These are phyloP conservation scores for Aspergillus phoenicis DNA, from an alignment of 2,329 filamentous ascomycete genomes.

Conservation along the genomic window DNA sequence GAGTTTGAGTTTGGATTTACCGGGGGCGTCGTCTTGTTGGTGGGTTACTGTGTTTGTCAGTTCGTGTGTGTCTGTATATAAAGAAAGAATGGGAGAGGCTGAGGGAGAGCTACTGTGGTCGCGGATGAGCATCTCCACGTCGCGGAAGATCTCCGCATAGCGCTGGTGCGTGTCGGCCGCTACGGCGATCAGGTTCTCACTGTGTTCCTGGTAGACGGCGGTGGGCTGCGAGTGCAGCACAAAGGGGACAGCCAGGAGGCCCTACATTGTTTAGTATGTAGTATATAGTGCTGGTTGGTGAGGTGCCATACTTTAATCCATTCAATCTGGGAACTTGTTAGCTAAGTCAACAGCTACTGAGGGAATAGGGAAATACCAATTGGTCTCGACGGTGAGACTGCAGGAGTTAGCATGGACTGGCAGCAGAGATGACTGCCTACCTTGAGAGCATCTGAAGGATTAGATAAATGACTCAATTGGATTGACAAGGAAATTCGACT, in stretches of 20 bases:
- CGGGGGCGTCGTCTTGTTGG: conserved; percentile 63
- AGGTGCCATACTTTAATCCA: conserved; percentile 75
- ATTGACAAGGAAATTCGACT: conserved; percentile 31
- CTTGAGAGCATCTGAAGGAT: conserved; percentile 63
- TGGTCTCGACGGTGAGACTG: conserved; percentile 89
- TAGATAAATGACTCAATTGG: conserved; percentile 11
- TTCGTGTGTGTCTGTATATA: conserved; percentile 5
- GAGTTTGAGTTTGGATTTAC: conserved; percentile 87
- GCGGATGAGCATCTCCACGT: conserved; percentile 87
- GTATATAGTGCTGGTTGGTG: conserved; percentile 9
- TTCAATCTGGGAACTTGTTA: conserved; percentile 59
- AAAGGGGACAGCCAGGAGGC: conserved; percentile 89
- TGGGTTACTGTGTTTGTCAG: conserved; percentile 61
- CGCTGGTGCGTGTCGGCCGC: conserved; percentile 79
- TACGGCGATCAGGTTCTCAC: conserved; percentile 67
- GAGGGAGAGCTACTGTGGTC: conserved; percentile 70
- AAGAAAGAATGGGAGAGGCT: neutral
- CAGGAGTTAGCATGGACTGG: conserved; percentile 3
- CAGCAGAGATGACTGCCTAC: conserved; percentile 39
- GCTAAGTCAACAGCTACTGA: neutral
- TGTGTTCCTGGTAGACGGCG: conserved; percentile 73
- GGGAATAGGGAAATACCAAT: conserved; percentile 58
- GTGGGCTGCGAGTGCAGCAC: conserved; percentile 95
- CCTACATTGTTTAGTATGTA: conserved; percentile 40
- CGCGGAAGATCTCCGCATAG: conserved; percentile 92